A percentile compares a stretch with the other conserved stretches of the same genome.
Evolutionary conservation across 2,329 filamentous ascomycete species (phyloP).

Genomic region (Botrytis cinerea): DNA sequence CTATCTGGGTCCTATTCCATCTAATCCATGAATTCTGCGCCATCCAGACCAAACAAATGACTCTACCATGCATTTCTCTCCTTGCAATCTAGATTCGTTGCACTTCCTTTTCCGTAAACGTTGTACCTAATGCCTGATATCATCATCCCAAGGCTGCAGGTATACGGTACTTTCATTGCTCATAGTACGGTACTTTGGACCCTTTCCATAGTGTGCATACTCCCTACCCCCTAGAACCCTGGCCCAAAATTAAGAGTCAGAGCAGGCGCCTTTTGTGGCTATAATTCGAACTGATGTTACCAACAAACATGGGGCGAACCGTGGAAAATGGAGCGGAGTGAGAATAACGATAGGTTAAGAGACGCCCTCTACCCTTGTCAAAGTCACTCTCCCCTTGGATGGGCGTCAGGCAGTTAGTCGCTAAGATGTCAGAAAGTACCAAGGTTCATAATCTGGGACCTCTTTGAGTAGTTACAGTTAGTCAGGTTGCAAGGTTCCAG

Average conservation of each 20-base stretch:
- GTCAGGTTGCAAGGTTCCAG: constrained; percentile 17
- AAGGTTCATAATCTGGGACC: background rate
- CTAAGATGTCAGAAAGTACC: constrained; percentile 4
- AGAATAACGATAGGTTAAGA: constrained; percentile 18
- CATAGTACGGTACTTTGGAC: background rate
- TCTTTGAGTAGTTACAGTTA: constrained; percentile 4
- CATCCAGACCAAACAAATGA: background rate
- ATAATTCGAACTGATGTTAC: constrained; percentile 14
- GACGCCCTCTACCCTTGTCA: background rate
- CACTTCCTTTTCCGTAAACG: constrained; percentile 6
- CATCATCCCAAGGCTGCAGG: constrained; percentile 10
- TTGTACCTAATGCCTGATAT: constrained; percentile 3
- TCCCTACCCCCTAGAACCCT: background rate
- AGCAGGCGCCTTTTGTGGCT: constrained; percentile 20
- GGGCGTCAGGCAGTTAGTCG: background rate
- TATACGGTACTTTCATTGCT: background rate
- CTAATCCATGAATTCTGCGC: background rate
- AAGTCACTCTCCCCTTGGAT: background rate
- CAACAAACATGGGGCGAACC: constrained; percentile 13
- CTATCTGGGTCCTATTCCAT: background rate
- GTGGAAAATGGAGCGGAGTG: constrained; percentile 13
- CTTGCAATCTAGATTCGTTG: background rate
- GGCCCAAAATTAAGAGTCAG: background rate
- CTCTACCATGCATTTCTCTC: background rate
- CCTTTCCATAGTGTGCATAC: constrained; percentile 5